A percentile compares a stretch with the other conserved stretches of the same genome.
These are phyloP conservation scores for Fusarium annulatum DNA, from an alignment of 2,329 filamentous ascomycete species.

Conservation along the genomic window DNA sequence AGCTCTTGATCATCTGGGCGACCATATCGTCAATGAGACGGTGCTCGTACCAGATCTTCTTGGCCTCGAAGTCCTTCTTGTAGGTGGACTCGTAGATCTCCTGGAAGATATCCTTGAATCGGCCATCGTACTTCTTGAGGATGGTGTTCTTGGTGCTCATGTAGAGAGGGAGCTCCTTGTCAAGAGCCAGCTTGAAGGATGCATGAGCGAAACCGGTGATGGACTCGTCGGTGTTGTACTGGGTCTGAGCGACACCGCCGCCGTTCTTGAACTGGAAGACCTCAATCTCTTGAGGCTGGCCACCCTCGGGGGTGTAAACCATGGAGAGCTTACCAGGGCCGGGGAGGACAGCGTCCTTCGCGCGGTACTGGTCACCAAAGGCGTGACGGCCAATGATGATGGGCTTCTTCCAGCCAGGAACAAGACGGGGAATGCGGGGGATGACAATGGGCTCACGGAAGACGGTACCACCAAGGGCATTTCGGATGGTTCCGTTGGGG, in stretches of 20 bases:
- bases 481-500: constrained; percentile 90
- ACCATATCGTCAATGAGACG: constrained; percentile 99
- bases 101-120: constrained; percentile 99
- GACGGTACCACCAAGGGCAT: constrained; percentile 87
- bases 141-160: constrained; percentile 99
- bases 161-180: constrained; percentile 92
- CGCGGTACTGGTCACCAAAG: constrained; percentile 98
- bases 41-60: constrained; percentile 99
- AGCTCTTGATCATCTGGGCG: constrained; percentile 99
- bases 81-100: constrained; percentile 91
- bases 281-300: constrained; percentile 84
- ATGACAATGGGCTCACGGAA: constrained; percentile 99
- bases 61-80: constrained; percentile 87
- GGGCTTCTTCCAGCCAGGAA: constrained; percentile 98
- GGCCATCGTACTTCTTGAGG: constrained; percentile 97
- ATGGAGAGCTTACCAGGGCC: constrained; percentile 91
- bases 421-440: constrained; percentile 88
- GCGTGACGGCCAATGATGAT: constrained; percentile 99
- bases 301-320: constrained; percentile 90
- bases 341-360: constrained; percentile 87
- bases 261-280: constrained; percentile 90
- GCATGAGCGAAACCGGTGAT: constrained; percentile 96
- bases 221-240: constrained; percentile 98
- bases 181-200: constrained; percentile 93
- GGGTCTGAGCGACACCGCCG: constrained; percentile 90